Base-by-base conservation (phyloP, 169 alveolate genomes). In the Perkinsus olseni region DNA sequence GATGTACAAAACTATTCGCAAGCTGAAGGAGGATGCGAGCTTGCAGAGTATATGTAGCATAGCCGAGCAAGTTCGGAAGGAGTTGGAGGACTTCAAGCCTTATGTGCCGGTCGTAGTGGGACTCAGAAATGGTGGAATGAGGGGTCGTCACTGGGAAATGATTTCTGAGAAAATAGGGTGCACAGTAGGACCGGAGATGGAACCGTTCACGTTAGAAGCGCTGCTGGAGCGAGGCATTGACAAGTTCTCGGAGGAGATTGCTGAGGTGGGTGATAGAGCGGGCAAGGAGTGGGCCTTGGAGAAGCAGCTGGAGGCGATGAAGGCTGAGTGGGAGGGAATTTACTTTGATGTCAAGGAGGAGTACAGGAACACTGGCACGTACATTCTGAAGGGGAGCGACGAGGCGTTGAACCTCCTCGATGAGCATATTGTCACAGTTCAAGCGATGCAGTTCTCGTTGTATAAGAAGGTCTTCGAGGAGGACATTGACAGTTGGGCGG, bases 381-480 rank as follows among this genome's bases (percentile, higher is more conserved):
- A 95, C 94, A 97, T 98, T 45, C 96, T 97, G 91, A 96, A 97
- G 94, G 98, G 62, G 6, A 45, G 91, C 8, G 97, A 96, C 93
- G 98, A 97, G 94, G 98, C 98, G 17, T 96, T 97, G 92, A 97
- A 97, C 37, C 96, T 97, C 94, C 96, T 98, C 62, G 99, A 98
- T 96, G 99, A 98, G 74, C 99, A 98, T 94, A 97, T 98, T 74
- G 98, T 98, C 91, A 97, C 97, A 39, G 97, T 99, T 24, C 97
- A 98, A 95, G 98, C 98, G 74, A 96, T 98, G 98, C 98, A 97
- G 92, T 98, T 98, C 93, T 97, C 98, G 62, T 97, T 99, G 8
- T 97, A 96, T 97, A 98, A 98, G 94, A 98, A 97, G 51, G 99
- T 99, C 0, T 98, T 98, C 93, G 99, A 98, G 74, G 97, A 97